Conservation (phyloP, 352 stramenopile species). For the Globisporangium irregulare region DNA sequence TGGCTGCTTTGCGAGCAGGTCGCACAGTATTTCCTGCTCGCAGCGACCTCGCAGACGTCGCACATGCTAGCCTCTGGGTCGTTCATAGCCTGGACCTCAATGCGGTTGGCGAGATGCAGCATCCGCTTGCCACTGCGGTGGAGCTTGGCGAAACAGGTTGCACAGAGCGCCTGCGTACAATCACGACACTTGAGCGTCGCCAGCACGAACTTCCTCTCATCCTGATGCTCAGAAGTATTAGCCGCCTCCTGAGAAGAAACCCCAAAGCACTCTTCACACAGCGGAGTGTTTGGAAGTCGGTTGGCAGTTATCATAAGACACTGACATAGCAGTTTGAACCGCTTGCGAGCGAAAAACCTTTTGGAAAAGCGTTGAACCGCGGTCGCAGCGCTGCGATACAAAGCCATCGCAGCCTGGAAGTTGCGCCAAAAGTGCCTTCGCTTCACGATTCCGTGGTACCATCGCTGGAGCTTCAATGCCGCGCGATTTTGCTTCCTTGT, state of each 20-base stretch:
- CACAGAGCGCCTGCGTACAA: conserved; percentile 29
- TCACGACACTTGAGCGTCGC: conserved; percentile 29
- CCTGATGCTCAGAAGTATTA: background rate
- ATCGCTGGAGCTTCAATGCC: conserved; percentile 27
- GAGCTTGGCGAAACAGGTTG: conserved; percentile 19
- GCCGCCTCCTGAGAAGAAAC: background rate
- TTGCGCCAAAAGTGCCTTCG: conserved; percentile 24
- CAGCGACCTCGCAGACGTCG: conserved; percentile 24
- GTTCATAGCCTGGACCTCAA: conserved; percentile 31
- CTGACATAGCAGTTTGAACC: conserved; percentile 1
- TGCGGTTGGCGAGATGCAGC: conserved; percentile 29
- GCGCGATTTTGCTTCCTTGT: conserved; percentile 16
- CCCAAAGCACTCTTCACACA: conserved; percentile 35
- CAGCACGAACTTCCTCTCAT: conserved; percentile 14
- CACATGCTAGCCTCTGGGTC: conserved; percentile 19
- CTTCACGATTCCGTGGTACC: conserved; percentile 15
- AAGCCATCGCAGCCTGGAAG: conserved; percentile 17
- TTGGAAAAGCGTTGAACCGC: background rate
- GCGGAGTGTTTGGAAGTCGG: conserved; percentile 28
- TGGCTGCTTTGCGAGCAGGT: conserved; percentile 12
- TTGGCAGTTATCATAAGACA: conserved; percentile 16
- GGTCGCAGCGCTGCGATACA: conserved; percentile 4
- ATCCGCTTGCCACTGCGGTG: conserved; percentile 34
- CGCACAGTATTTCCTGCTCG: conserved; percentile 14
- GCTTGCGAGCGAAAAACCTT: conserved; percentile 7